These are phyloP conservation scores for Penicillium flavigenum DNA, from an alignment of 495 filamentous ascomycete species.

Conservation along the genomic window DNA sequence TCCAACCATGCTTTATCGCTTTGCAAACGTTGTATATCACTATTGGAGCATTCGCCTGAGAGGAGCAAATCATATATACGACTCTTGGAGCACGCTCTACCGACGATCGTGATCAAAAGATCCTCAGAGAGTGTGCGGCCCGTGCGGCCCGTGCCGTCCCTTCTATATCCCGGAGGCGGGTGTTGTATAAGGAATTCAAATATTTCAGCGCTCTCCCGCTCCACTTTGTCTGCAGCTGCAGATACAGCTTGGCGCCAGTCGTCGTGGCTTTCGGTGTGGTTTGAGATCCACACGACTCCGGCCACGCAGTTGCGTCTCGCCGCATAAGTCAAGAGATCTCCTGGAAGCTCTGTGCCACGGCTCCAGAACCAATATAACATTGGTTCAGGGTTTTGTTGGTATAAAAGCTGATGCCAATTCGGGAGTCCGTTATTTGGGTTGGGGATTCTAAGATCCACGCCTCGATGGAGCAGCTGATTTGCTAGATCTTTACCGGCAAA, in stretches of 20 bases:
- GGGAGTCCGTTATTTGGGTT: background rate
- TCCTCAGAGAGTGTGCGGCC: background rate
- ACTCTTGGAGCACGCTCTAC: background rate
- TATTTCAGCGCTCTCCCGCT: slow-evolving; percentile 2
- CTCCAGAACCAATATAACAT: background rate
- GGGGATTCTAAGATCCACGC: background rate
- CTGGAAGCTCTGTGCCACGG: background rate
- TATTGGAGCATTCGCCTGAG: background rate
- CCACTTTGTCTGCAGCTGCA: background rate
- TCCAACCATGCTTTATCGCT: background rate
- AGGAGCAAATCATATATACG: background rate
- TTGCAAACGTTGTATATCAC: background rate
- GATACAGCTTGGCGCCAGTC: background rate
- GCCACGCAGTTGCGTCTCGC: background rate
- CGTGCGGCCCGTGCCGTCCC: background rate
- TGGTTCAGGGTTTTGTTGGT: background rate
- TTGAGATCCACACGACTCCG: background rate
- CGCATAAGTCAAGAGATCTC: background rate
- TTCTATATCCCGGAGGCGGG: background rate
- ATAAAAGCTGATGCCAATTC: background rate
- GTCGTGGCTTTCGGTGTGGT: background rate
- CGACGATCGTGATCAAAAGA: background rate
- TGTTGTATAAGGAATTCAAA: background rate
- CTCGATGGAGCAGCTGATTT: slow-evolving; percentile 1
- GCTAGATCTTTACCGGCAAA: background rate